Evolutionary conservation across 2,329 filamentous ascomycete species (phyloP), one percentile per base, ranked within the genome.

Genomic region (Cladophialophora bantiana): DNA sequence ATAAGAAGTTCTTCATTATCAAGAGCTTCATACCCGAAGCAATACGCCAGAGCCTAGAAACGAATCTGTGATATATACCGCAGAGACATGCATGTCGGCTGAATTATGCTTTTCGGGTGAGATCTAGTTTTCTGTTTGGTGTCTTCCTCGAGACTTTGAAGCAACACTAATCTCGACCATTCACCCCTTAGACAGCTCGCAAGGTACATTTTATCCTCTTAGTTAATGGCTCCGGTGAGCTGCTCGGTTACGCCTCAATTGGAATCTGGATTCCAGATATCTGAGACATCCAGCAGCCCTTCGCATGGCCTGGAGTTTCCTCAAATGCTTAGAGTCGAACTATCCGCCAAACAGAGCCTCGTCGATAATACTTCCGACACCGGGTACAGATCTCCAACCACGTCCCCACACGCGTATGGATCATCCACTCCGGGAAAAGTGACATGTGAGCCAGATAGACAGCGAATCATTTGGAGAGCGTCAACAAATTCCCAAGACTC

Each of bases 151-250:
- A 12, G 12, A n/a, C 40, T 2, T 42, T 42, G n/a, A 12, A n/a
- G 10, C 40, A 12, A 42, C n/a, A 12, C 50, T 15, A n/a, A 54
- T 20, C 50, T 31, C 18, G 26, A 18, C 32, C 42, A 13, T 54
- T 32, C 13, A 10, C 50, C 10, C 15, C 4, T 15, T 48, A 54
- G 66, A 68, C 62, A 4, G 58, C 62, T 18, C 26, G 48, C 2
- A 60, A 63, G 18, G 66, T 68, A 3, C 66, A 68, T 45, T 68
- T 68, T 34, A 35, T 68, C 10, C 66, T 68, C 35, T 66, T 59
- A 20, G 36, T 68, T 36, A 68, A 68, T 18, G 63, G 62, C 3
- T 68, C 66, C 9, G 59, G 66, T 35, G 15, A 50, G 40, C 66
- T 68, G 40, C 59, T 62, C 34, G 66, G 66, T 26, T 61, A 60